Evolutionary conservation across 2,329 filamentous ascomycete genomes (phyloP).

Genomic region (Lachnellula cervina): DNA sequence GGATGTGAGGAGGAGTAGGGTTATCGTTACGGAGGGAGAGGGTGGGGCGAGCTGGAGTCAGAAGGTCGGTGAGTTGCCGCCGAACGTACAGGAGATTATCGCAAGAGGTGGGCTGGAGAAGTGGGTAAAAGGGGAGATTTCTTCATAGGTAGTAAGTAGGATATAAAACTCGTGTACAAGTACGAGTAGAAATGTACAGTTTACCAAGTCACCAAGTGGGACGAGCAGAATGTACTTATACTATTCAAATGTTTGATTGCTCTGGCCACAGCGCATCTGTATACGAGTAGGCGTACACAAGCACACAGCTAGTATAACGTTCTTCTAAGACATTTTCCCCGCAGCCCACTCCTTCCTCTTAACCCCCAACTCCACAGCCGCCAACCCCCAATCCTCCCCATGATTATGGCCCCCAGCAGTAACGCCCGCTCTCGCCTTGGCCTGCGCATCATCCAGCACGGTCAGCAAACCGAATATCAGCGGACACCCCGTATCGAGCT

Average conservation of each 20-base stretch:
- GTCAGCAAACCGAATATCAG: conserved; percentile 92
- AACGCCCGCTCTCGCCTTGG: conserved; percentile 75
- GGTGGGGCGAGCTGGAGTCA: conserved; percentile 67
- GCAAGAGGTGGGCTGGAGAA: conserved; percentile 72
- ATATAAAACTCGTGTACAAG: neutral
- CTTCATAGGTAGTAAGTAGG: neutral
- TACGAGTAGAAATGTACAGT: too few species aligned
- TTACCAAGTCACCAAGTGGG: too few species aligned
- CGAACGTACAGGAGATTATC: conserved; percentile 84
- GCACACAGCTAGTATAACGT: too few species aligned
- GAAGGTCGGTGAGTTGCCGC: conserved; percentile 76
- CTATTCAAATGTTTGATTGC: too few species aligned
- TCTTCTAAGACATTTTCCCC: conserved; percentile 24
- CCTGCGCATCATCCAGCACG: conserved; percentile 83
- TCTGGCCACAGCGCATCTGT: too few species aligned
- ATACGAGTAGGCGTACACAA: too few species aligned
- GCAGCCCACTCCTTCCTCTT: conserved; percentile 79
- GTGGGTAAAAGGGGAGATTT: conserved; percentile 54
- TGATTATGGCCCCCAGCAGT: conserved; percentile 85
- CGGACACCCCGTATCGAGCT: conserved; percentile 82
- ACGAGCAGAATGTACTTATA: too few species aligned
- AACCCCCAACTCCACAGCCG: conserved; percentile 87
- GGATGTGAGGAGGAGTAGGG: conserved; percentile 70
- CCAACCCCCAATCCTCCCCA: conserved; percentile 91
- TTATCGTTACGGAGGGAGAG: conserved; percentile 66